These are phyloP conservation scores for Prunus yedoensis DNA, from an alignment of 331 rosid genomes.

Conservation along the genomic window DNA sequence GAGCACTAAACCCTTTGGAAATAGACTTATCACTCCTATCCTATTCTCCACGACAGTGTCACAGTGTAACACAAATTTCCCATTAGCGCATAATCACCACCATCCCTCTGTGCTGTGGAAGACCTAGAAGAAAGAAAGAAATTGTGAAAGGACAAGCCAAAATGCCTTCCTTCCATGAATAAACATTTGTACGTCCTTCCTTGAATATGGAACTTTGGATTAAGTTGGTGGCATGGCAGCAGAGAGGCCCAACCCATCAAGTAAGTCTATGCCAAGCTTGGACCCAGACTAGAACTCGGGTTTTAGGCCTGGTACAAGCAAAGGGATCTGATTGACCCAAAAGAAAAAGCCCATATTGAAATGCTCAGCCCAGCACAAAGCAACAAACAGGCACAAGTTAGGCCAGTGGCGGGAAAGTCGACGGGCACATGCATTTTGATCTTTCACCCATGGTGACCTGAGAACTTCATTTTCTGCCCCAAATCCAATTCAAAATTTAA, in stretches of 20 bases:
- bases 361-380: no score
- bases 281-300: not conserved
- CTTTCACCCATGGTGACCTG: not conserved
- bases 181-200: not conserved
- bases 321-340: no score
- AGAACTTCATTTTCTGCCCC: not conserved
- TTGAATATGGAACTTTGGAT: not conserved
- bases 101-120: not conserved
- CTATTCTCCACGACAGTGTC: not conserved
- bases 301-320: no score
- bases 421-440: not conserved
- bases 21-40: not conserved
- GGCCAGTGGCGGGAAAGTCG: not conserved
- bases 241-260: not conserved
- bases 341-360: no score
- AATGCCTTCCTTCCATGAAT: not conserved
- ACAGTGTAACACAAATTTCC: slow-evolving; percentile 1
- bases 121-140: no score
- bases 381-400: not conserved
- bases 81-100: not conserved
- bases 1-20: slow-evolving; percentile 10
- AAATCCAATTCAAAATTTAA: not conserved
- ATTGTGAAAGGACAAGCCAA: not conserved
- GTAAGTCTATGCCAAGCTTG: not conserved
- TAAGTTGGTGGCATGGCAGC: not conserved